Evolutionary conservation across 495 filamentous ascomycete species (phyloP), one percentile per base, ranked within the genome.

Genomic region (Xylaria sp.): DNA sequence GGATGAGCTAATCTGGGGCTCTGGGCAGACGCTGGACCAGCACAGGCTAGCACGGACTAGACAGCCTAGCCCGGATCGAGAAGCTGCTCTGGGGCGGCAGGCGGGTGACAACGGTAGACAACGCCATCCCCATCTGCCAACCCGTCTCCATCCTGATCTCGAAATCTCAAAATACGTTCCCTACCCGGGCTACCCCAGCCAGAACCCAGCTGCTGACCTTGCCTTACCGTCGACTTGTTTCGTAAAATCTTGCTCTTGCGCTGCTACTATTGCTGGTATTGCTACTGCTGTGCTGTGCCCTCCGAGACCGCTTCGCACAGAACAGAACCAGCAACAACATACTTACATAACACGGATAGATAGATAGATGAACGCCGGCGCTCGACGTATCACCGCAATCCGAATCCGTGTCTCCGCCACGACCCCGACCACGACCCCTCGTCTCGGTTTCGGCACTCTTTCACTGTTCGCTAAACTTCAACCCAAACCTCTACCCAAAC

Each of bases 361-460:
- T n/a, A 11, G 48, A 40, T 70, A 64, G 43, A 72, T 72, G 70
- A 72, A 50, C 35, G 5, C 50, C 41, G 64, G 53, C 19, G 31
- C 40, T 55, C 62, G 57, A 58, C 64, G 44, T 46, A 64, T 62
- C 64, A n/a, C 70, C 67, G 58, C 40, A 26, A 35, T 29, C 64
- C 62, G 41, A 52, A 61, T 37, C 55, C 64, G 33, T 48, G 50
- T 61, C 65, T 62, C 67, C 68, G 48, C 44, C 21, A 24, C n/a
- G n/a, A n/a, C n/a, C n/a, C n/a, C n/a, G n/a, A n/a, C 48, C 69
- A 59, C 57, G 33, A 61, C 69, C 68, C 67, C 69, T 71, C 72
- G 69, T 66, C 53, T 72, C 48, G 19, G 40, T n/a, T 33, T 71
- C 19, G 17, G 29, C 14, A 33, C 43, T 29, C 17, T 41, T 17